phyloP scores from a whole-genome alignment of 139 green algal genomes.

The Coelastrella sp. region DNA sequence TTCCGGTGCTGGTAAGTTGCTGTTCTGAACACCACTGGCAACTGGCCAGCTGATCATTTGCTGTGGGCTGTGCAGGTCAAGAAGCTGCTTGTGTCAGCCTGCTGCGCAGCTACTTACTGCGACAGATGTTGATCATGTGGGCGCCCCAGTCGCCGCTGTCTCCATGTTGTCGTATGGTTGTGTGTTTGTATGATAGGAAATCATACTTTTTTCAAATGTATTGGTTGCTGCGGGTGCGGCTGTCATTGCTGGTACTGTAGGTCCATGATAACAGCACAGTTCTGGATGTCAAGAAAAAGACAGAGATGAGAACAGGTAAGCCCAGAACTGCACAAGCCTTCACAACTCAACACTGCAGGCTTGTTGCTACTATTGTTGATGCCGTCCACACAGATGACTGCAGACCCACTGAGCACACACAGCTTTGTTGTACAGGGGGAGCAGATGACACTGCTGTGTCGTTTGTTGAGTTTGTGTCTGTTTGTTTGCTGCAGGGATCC shows the following conservation, averaged over 20 bases:
- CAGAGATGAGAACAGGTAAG: background rate
- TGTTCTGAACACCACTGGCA: background rate
- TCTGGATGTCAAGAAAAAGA: background rate
- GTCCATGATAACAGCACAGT: background rate
- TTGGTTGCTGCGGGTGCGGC: no score
- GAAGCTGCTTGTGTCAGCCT: background rate
- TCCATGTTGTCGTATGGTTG: no score
- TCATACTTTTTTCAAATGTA: no score
- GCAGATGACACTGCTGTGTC: background rate
- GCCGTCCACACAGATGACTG: no score
- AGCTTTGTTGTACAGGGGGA: background rate
- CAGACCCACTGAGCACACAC: background rate
- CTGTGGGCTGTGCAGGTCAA: no score
- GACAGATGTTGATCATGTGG: no score
- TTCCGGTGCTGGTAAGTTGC: background rate
- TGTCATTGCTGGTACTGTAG: background rate
- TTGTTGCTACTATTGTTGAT: no score
- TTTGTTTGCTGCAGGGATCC: background rate
- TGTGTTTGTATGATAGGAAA: no score
- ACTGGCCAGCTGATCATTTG: no score
- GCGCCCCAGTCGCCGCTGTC: no score
- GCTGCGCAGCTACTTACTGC: background rate
- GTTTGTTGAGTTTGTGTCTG: background rate
- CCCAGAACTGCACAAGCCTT: no score
- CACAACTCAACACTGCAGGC: no score